Evolutionary conservation across 352 stramenopile genomes (phyloP).

Genomic region (Phytophthora europaea): DNA sequence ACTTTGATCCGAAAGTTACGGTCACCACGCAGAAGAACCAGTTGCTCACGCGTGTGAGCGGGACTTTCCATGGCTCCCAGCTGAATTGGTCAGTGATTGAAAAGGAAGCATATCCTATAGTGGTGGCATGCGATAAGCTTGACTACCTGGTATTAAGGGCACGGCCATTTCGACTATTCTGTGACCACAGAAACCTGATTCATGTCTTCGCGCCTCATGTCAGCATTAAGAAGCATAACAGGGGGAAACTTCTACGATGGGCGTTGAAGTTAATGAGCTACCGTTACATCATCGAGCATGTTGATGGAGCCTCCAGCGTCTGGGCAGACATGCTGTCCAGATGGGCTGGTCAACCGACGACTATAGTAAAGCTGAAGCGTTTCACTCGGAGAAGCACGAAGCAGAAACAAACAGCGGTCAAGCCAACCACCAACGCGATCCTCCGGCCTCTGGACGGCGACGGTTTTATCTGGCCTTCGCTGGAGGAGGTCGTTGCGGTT

Average conservation of each 20-base stretch:
- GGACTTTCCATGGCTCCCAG: not conserved
- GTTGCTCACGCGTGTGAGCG: not conserved
- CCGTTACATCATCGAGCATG: conserved; percentile 16
- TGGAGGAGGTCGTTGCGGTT: no score
- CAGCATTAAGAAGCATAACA: conserved; percentile 3
- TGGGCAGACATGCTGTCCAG: conserved; percentile 26
- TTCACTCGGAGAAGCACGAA: not conserved
- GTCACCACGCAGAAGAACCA: not conserved
- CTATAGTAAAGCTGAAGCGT: not conserved
- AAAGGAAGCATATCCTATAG: conserved; percentile 13
- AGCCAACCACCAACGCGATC: not conserved
- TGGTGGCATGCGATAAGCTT: conserved; percentile 6
- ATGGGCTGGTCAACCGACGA: conserved; percentile 7
- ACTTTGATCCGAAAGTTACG: not conserved
- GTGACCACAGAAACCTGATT: conserved; percentile 13
- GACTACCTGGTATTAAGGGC: conserved; percentile 11
- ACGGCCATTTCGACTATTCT: conserved; percentile 5
- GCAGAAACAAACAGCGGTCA: not conserved
- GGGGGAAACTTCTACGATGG: conserved; percentile 19
- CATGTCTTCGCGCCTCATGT: conserved; percentile 10
- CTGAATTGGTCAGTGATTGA: not conserved
- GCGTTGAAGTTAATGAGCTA: conserved; percentile 22
- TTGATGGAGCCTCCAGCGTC: conserved; percentile 9
- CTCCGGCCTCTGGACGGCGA: conserved; percentile 3
- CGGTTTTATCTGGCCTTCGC: no score